Evolutionary conservation across 1,284 basidiomycete genomes (phyloP).

Genomic region (Somion occarium): DNA sequence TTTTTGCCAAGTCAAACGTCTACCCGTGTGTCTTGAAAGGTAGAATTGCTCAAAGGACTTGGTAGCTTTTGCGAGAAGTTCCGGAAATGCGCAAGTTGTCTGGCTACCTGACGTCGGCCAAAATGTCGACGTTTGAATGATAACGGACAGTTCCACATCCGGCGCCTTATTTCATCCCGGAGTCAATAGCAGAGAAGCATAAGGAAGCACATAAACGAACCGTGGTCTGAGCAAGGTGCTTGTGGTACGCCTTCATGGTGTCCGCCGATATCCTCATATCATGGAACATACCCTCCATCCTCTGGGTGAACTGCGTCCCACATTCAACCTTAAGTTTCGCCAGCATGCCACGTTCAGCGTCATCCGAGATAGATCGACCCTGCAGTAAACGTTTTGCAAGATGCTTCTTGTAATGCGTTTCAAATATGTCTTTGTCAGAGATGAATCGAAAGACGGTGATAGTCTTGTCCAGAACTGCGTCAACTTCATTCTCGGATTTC

Average conservation of each 20-base stretch:
- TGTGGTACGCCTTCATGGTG: slow-evolving; percentile 72
- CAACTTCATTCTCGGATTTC: slow-evolving; percentile 95
- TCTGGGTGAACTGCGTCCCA: slow-evolving; percentile 96
- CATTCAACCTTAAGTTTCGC: slow-evolving; percentile 97
- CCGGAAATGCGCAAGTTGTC: slow-evolving; percentile 65
- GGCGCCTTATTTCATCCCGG: slow-evolving; percentile 59
- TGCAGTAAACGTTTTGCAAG: slow-evolving; percentile 89
- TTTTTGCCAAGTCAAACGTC: slow-evolving; percentile 92
- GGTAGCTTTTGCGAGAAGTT: slow-evolving; percentile 58
- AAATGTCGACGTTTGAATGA: slow-evolving; percentile 88
- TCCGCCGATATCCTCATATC: slow-evolving; percentile 94
- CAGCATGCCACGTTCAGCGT: slow-evolving; percentile 97
- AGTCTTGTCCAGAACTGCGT: slow-evolving; percentile 87
- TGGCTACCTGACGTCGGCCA: slow-evolving; percentile 79
- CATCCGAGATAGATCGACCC: slow-evolving; percentile 89
- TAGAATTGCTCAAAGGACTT: slow-evolving; percentile 90
- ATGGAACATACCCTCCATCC: slow-evolving; percentile 98
- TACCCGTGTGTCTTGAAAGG: slow-evolving; percentile 82
- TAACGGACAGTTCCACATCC: slow-evolving; percentile 79
- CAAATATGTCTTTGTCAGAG: slow-evolving; percentile 96
- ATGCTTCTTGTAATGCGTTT: slow-evolving; percentile 96
- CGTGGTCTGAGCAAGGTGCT: slow-evolving; percentile 48
- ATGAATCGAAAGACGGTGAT: slow-evolving; percentile 95
- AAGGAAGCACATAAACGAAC: too few species aligned
- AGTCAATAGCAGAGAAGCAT: too few species aligned